A percentile compares a stretch with the other conserved stretches of the same genome.
Evolutionary conservation across 306 rosid species (phyloP).

Genomic region (Malus sylvestris): DNA sequence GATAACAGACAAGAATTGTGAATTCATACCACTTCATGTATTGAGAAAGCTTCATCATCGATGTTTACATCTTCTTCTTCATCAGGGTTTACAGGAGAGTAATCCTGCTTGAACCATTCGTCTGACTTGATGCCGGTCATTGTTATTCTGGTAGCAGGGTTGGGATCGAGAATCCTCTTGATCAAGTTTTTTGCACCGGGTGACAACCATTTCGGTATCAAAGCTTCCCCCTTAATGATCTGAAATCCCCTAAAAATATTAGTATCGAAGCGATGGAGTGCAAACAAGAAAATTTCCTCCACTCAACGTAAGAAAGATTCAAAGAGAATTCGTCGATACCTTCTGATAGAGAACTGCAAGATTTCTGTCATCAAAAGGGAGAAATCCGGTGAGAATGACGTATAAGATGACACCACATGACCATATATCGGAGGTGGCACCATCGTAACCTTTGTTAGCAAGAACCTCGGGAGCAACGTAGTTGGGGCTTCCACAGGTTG

Average conservation of each 20-base stretch:
- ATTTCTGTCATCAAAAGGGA: conserved; percentile 91
- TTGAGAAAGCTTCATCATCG: conserved; percentile 43
- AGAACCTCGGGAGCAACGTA: conserved; percentile 96
- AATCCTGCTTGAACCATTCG: conserved; percentile 72
- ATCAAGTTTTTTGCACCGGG: conserved; percentile 60
- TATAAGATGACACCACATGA: conserved; percentile 88
- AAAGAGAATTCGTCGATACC: conserved; percentile 32
- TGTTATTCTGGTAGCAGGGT: conserved; percentile 55
- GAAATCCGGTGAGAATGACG: conserved; percentile 64
- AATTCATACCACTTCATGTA: conserved; percentile 44
- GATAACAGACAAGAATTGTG: not conserved
- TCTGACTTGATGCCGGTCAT: conserved; percentile 63
- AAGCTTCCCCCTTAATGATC: conserved; percentile 69
- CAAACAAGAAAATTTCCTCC: not conserved
- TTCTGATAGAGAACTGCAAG: conserved; percentile 85
- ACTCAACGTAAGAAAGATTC: not conserved
- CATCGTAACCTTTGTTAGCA: conserved; percentile 75
- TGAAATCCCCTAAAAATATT: conserved; percentile 20
- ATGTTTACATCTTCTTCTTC: conserved; percentile 52
- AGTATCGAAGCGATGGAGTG: not conserved
- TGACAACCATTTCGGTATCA: conserved; percentile 69
- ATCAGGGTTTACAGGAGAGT: conserved; percentile 44
- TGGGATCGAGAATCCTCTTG: conserved; percentile 75
- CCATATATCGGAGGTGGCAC: conserved; percentile 87
- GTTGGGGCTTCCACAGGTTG: conserved; percentile 98